These are phyloP conservation scores for Cryptococcus sp. DNA, from an alignment of 1,284 basidiomycete species.

Conservation along the genomic window DNA sequence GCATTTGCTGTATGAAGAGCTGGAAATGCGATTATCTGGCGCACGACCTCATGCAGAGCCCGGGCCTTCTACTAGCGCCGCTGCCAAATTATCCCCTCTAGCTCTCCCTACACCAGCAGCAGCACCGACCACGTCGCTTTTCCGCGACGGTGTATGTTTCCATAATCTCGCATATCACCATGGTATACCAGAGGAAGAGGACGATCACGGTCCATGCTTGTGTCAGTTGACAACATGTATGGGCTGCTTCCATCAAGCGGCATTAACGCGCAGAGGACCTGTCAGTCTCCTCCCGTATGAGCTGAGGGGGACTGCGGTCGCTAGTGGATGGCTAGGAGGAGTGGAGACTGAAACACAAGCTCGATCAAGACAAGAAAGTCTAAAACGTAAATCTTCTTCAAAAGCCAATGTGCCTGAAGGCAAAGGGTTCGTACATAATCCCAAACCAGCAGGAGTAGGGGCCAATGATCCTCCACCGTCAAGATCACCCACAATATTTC, in stretches of 20 bases:
- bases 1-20: slow-evolving; percentile 44
- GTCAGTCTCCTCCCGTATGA: slow-evolving; percentile 40
- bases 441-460: slow-evolving; percentile 10
- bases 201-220: slow-evolving; percentile 45
- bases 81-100: slow-evolving; percentile 13
- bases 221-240: slow-evolving; percentile 47
- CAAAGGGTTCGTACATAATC: slow-evolving; percentile 42
- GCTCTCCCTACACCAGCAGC: slow-evolving; percentile 14
- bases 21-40: slow-evolving; percentile 45
- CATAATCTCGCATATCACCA: slow-evolving; percentile 32
- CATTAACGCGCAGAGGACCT: slow-evolving; percentile 34
- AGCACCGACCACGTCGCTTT: slow-evolving; percentile 18
- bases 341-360: slow-evolving; percentile 40
- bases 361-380: slow-evolving; percentile 18
- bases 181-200: slow-evolving; percentile 33
- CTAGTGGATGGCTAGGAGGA: slow-evolving; percentile 37
- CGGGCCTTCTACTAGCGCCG: slow-evolving; percentile 10
- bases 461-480: slow-evolving; percentile 1
- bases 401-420: slow-evolving; percentile 29
- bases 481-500: slow-evolving; percentile 35
- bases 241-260: slow-evolving; percentile 35
- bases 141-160: slow-evolving; percentile 42
- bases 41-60: slow-evolving; percentile 27
- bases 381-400: slow-evolving; percentile 5
- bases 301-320: slow-evolving; percentile 20